Base-by-base conservation (phyloP, 768 basidiomycete genomes). In the Cystofilobasidium ferigula region DNA sequence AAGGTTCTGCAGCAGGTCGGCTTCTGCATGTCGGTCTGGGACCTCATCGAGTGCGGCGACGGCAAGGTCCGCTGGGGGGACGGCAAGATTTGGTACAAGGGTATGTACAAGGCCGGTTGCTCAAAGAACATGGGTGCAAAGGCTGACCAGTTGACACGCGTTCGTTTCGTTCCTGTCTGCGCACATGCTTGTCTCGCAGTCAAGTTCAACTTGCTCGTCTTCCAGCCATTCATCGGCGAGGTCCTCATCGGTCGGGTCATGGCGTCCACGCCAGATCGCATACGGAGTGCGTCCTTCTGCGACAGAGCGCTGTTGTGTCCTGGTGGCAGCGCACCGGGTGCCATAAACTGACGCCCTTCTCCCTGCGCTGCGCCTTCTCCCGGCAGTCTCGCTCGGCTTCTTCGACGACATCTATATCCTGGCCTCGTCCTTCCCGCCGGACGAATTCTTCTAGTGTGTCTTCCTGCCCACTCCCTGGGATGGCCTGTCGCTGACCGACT, bases 51-150 rank as follows among this genome's bases (percentile, higher is more conserved):
- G 69, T 87, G 85, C 1, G 86, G 89, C 1, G 92, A 97, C 73
- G 94, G 94, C 1, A 92, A 87, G 69, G 85, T 99, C 6, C 81
- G 91, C 40, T 95, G 93, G 71, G 93, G 94, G 0, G 94, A 99
- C 75, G 94, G 94, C 0, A 85, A 85, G 73, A 78, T 94, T 72
- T 98, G 92, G 86, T 92, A 98, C 74, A 90, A 88, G 81, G 65
- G 65, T 67, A 0, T 13, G 60, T 54, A n/a, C n/a, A n/a, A n/a
- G n/a, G n/a, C n/a, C n/a, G 28, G 13, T 47, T 30, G 24, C 42
- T 60, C 22, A 14, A 13, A 45, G 59, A 64, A 68, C 48, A 61
- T 48, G 24, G 8, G 26, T 40, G 20, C 47, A 8, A 12, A 43
- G 18, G 5, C 43, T 42, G 22, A 22, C 40, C 35, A 20, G 30